Percentiles rank a stretch among this genome's conserved stretches.
phyloP scores from a whole-genome alignment of 169 alveolate species.

The Haemoproteus tartakovskyi region DNA sequence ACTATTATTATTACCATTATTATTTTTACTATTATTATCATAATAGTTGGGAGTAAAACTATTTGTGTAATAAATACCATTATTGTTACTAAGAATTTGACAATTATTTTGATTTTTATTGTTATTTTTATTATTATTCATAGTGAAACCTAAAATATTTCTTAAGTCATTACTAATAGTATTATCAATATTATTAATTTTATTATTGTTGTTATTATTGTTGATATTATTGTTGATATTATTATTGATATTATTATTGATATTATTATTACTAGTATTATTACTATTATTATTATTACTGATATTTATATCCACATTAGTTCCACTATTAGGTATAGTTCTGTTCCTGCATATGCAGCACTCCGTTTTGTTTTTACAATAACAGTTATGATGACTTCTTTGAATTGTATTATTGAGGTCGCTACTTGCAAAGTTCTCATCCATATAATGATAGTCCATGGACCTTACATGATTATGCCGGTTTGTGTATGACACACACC shows the following conservation, averaged over 20 bases:
- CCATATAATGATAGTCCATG: no score
- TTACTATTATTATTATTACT: not conserved
- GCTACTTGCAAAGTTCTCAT: no score
- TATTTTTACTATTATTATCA: not conserved
- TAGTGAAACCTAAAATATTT: not conserved
- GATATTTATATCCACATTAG: not conserved
- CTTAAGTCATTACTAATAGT: not conserved
- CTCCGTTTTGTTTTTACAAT: slow-evolving; percentile 14
- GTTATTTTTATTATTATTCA: not conserved
- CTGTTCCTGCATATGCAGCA: not conserved
- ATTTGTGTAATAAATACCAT: not conserved
- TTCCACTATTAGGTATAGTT: no score
- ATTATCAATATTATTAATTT: no score
- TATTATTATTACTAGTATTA: not conserved
- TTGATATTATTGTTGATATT: not conserved
- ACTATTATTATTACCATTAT: not conserved
- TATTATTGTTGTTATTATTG: not conserved
- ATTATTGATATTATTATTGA: not conserved
- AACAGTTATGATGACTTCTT: no score
- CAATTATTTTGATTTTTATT: no score
- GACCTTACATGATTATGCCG: no score
- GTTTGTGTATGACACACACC: no score
- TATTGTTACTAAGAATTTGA: no score
- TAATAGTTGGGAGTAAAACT: slow-evolving; percentile 2
- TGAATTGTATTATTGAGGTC: no score